These are phyloP conservation scores for Talaromyces ruber DNA, from an alignment of 495 filamentous ascomycete species.

Conservation along the genomic window DNA sequence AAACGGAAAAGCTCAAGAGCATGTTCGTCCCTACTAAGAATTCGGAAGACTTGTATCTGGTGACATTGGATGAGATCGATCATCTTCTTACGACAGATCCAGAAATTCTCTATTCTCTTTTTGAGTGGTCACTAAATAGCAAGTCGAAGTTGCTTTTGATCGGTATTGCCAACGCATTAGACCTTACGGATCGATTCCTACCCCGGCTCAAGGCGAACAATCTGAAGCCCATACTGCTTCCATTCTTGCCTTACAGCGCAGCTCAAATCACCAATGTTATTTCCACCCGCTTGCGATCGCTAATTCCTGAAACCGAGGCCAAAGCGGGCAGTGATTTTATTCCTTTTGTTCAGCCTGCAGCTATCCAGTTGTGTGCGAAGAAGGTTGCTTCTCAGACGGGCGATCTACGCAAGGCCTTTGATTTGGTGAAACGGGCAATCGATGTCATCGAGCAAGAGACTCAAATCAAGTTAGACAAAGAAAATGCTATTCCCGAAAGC, in stretches of 20 bases:
- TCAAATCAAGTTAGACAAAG: conserved; percentile 32
- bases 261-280: conserved; percentile 84
- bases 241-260: conserved; percentile 88
- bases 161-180: conserved; percentile 94
- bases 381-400: conserved; percentile 92
- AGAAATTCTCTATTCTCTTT: conserved; percentile 79
- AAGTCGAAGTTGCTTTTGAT: conserved; percentile 74
- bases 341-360: conserved; percentile 87
- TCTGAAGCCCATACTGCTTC: conserved; percentile 79
- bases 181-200: conserved; percentile 90
- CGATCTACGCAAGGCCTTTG: conserved; percentile 91
- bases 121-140: conserved; percentile 81
- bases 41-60: conserved; percentile 51
- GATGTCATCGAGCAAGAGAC: conserved; percentile 85
- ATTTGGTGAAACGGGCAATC: conserved; percentile 82
- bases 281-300: conserved; percentile 66
- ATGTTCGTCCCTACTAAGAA: conserved; percentile 55
- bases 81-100: conserved; percentile 80
- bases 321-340: conserved; percentile 45
- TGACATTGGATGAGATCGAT: conserved; percentile 92
- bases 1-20: conserved; percentile 48
- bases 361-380: conserved; percentile 85
- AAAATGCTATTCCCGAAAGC: conserved; percentile 22
- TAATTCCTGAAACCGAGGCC: conserved; percentile 43
- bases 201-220: conserved; percentile 89